Evolutionary conservation across 108 stramenopile species (phyloP), one percentile per base, ranked within the genome.

Genomic region (Skeletonema tropicum): DNA sequence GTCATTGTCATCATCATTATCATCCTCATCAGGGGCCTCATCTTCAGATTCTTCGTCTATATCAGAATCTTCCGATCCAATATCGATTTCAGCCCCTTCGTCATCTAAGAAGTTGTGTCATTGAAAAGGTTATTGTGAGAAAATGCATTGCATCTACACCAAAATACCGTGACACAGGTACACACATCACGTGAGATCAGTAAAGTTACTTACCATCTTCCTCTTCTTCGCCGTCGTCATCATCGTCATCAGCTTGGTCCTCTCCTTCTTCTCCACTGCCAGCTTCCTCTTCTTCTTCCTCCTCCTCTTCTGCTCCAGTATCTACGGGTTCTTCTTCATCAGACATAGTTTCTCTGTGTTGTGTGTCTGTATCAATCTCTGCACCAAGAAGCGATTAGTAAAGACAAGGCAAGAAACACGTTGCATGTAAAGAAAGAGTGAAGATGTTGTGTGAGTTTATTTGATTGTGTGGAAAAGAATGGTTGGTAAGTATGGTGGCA

Each of bases 271-370:
- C 58, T 6, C 35, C 61, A 26, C 35, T 19, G n/a, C 31, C 19
- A 0, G 0, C 61, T 19, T 32, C 61, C 9, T 62, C 57, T 25
- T 66, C 61, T 7, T n/a, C n/a, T n/a, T n/a, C n/a, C n/a, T n/a
- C n/a, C n/a, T 62, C 61, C 61, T 62, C 38, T 7, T 39, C 61
- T 6, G 5, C 61, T n/a, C 49, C 66, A 57, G 46, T 23, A 29
- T 48, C 45, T 42, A 57, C 29, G 23, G 61, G 61, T 4, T 66
- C 66, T 66, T 57, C 26, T 57, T 57, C 66, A 57, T 66, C 52
- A 69, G 30, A 69, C 52, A 69, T 69, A 0, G 26, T 31, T 60
- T 15, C 30, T 15, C 15, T 60, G 14, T 15, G 6, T 39, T 25
- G 14, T 5, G 17, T 62, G 7, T 62, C 32, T 32, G 29, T 9